A percentile compares a stretch with the other conserved stretches of the same genome.
Evolutionary conservation across 208 protist species (phyloP).

Genomic region (Acanthamoeba castellanii): DNA sequence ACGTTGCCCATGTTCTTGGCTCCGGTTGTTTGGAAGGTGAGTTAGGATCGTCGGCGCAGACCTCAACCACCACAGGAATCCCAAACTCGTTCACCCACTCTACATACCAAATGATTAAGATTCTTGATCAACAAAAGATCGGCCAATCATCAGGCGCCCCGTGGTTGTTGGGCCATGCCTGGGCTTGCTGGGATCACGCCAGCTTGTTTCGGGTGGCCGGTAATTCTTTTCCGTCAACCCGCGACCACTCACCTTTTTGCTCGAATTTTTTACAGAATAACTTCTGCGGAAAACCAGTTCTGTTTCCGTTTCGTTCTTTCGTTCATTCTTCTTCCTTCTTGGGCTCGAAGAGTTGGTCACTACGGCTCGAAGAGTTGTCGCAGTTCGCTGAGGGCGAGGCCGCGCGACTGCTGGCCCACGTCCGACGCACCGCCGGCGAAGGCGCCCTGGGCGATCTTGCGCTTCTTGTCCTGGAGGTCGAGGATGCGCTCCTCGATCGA

Average conservation of each 20-base stretch:
- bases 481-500: constrained; percentile 74
- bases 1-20: neutral
- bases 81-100: neutral
- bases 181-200: neutral
- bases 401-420: constrained; percentile 28
- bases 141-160: neutral
- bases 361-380: constrained; percentile 9
- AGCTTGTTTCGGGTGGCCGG: too few species aligned
- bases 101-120: neutral
- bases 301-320: too few species aligned
- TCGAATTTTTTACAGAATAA: too few species aligned
- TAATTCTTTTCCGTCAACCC: too few species aligned
- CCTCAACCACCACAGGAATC: neutral
- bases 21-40: neutral
- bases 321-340: too few species aligned
- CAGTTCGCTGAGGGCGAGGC: constrained; percentile 65
- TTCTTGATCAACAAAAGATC: neutral
- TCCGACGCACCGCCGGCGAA: constrained; percentile 48
- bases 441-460: constrained; percentile 44
- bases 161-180: neutral
- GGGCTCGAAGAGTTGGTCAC: too few species aligned
- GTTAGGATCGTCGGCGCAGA: neutral
- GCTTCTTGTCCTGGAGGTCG: constrained; percentile 70
- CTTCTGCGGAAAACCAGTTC: too few species aligned
- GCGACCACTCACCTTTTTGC: too few species aligned